Conservation (phyloP, 2,329 filamentous ascomycete genomes). For the Colletotrichum higginsianum region DNA sequence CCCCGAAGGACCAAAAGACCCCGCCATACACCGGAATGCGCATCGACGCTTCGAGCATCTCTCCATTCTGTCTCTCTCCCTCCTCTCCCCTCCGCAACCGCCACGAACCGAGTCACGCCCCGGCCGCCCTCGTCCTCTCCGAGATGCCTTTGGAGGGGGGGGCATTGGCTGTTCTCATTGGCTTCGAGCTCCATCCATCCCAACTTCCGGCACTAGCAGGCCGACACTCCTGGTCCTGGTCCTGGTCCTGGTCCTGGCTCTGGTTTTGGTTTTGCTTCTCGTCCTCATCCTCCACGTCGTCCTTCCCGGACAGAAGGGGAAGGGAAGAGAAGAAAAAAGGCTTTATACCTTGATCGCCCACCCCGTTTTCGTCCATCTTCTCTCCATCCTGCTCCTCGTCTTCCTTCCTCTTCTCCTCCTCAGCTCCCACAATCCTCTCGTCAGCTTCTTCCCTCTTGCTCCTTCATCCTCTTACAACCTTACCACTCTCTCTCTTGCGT, state of each 20-base stretch:
- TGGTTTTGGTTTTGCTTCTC: neutral
- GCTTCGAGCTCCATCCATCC: neutral
- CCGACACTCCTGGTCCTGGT: neutral
- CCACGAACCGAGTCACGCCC: slow-evolving; percentile 30
- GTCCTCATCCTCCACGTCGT: too few species aligned
- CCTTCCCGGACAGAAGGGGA: too few species aligned
- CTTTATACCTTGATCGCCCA: slow-evolving; percentile 33
- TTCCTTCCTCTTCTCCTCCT: neutral
- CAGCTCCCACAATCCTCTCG: neutral
- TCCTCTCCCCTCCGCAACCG: slow-evolving; percentile 25
- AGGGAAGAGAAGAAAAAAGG: slow-evolving; percentile 7
- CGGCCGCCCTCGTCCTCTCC: neutral
- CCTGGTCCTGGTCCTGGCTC: too few species aligned
- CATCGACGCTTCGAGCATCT: slow-evolving; percentile 4
- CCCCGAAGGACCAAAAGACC: too few species aligned
- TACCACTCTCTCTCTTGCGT: neutral
- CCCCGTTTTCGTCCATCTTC: neutral
- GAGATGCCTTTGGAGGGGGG: neutral
- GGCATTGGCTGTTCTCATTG: neutral
- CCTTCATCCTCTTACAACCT: neutral
- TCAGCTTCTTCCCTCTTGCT: slow-evolving; percentile 12
- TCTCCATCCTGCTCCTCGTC: neutral
- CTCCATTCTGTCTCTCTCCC: neutral
- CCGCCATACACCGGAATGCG: slow-evolving; percentile 11
- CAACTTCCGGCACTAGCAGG: neutral